phyloP scores from a whole-genome alignment of 352 stramenopile species.

The Phytophthora melonis region DNA sequence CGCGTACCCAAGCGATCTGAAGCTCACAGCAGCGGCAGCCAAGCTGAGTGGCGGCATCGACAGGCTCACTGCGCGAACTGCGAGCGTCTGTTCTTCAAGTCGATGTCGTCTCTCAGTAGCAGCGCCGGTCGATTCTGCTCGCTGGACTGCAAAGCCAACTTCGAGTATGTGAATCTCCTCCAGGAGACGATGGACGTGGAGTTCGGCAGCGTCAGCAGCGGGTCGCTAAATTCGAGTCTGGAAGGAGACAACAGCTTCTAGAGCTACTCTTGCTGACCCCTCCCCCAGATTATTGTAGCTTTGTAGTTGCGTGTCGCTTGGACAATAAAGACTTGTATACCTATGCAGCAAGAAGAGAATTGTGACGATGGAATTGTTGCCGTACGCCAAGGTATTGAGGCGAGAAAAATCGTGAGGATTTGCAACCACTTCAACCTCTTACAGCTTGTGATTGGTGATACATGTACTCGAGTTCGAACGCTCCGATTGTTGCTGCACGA shows the following conservation, averaged over 20 bases:
- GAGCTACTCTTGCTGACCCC: too few species aligned
- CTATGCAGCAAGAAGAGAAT: too few species aligned
- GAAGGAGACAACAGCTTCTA: not conserved
- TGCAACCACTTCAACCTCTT: too few species aligned
- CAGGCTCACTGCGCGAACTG: conserved; percentile 38
- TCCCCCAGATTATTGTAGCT: too few species aligned
- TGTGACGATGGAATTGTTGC: too few species aligned
- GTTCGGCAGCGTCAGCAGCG: not conserved
- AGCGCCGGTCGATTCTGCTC: conserved; percentile 41
- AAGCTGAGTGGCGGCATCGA: conserved; percentile 24
- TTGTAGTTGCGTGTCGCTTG: too few species aligned
- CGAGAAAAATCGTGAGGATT: too few species aligned
- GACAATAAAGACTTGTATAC: too few species aligned
- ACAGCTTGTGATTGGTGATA: too few species aligned
- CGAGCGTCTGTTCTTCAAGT: conserved; percentile 33
- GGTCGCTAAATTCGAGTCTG: conserved; percentile 19
- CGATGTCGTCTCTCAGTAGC: conserved; percentile 23
- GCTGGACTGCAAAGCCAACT: conserved; percentile 56
- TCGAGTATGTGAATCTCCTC: conserved; percentile 36
- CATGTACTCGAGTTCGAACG: too few species aligned
- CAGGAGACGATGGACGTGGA: conserved; percentile 38
- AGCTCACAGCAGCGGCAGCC: not conserved
- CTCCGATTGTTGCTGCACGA: too few species aligned
- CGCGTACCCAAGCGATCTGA: not conserved
- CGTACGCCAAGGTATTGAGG: too few species aligned